Conservation (phyloP, 805 yeast species). For the Lachancea waltii region DNA sequence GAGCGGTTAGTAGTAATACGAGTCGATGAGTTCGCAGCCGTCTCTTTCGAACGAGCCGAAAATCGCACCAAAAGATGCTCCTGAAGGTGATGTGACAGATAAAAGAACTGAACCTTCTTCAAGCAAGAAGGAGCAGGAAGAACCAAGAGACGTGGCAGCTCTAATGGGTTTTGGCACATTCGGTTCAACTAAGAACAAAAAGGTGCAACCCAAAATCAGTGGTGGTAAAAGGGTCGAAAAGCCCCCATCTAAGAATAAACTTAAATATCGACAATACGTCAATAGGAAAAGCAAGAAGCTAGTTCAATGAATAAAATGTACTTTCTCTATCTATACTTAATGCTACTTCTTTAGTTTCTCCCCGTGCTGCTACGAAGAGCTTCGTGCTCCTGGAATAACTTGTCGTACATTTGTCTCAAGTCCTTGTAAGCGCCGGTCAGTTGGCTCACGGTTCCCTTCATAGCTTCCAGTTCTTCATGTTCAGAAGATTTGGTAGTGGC, state of each 20-base stretch:
- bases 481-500: slow-evolving; percentile 8
- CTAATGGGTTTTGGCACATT: slow-evolving; percentile 57
- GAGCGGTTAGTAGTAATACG: too few relatives aligned
- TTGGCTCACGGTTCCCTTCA: slow-evolving; percentile 42
- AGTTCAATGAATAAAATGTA: background rate
- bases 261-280: slow-evolving; percentile 53
- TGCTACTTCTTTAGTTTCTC: background rate
- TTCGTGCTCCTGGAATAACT: slow-evolving; percentile 45
- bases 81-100: background rate
- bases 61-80: too few relatives aligned
- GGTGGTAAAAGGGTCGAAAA: slow-evolving; percentile 37
- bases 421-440: slow-evolving; percentile 56
- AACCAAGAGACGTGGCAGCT: slow-evolving; percentile 3
- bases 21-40: background rate
- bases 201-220: slow-evolving; percentile 41
- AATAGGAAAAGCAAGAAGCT: slow-evolving; percentile 34
- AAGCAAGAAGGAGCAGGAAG: background rate
- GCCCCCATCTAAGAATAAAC: slow-evolving; percentile 33
- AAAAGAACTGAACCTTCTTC: background rate
- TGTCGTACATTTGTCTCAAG: slow-evolving; percentile 53
- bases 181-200: slow-evolving; percentile 50
- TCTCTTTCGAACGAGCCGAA: background rate
- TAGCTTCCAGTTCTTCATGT: slow-evolving; percentile 31
- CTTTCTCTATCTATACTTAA: too few relatives aligned
- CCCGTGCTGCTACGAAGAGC: slow-evolving; percentile 21